Conservation (phyloP, 2,329 filamentous ascomycete species). For the Aaosphaeria arxii region DNA sequence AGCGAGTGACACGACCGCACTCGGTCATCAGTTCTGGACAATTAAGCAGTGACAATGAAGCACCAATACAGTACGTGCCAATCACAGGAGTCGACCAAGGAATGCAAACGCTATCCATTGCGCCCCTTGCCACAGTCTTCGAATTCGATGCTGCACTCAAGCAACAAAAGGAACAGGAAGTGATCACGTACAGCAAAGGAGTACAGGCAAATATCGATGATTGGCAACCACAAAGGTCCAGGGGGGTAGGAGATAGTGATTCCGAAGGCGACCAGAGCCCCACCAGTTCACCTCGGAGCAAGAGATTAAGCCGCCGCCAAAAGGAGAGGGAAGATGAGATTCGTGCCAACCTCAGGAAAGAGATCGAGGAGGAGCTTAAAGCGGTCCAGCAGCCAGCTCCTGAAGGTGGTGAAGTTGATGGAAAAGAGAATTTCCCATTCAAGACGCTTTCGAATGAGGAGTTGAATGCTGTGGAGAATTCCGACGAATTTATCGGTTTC, state of each 20-base stretch:
- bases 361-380: constrained; percentile 89
- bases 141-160: constrained; percentile 73
- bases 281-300: constrained; percentile 55
- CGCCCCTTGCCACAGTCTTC: constrained; percentile 71
- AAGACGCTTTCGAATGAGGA: constrained; percentile 81
- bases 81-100: constrained; percentile 37
- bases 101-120: constrained; percentile 71
- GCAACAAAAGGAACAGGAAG: constrained; percentile 55
- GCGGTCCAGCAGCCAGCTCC: constrained; percentile 52
- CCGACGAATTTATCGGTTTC: constrained; percentile 91
- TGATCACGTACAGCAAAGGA: constrained; percentile 95
- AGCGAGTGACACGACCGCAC: constrained; percentile 70
- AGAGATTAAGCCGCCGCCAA: constrained; percentile 74
- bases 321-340: constrained; percentile 86
- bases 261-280: constrained; percentile 62
- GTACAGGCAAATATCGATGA: constrained; percentile 84
- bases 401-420: constrained; percentile 41
- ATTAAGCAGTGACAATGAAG: constrained; percentile 66
- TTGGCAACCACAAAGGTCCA: constrained; percentile 57
- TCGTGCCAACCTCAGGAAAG: constrained; percentile 75
- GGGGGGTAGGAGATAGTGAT: constrained; percentile 51
- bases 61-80: constrained; percentile 23
- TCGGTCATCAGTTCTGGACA: constrained; percentile 82
- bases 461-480: constrained; percentile 83
- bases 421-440: constrained; percentile 64